Evolutionary conservation across 140 eudicot species (phyloP).

Genomic region (Stevia rebaudiana): DNA sequence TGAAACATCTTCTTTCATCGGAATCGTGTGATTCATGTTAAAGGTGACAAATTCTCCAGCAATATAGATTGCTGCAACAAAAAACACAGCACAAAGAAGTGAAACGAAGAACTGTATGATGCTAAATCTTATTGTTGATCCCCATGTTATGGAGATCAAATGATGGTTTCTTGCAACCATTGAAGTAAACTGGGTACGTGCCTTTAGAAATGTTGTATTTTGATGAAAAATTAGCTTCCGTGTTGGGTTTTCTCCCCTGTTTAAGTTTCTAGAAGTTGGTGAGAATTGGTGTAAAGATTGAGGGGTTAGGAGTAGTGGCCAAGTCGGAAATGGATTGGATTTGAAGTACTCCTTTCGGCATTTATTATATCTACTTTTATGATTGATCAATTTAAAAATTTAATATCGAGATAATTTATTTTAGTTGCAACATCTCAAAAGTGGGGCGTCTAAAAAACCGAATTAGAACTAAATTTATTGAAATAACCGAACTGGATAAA

Average conservation of each 20-base stretch:
- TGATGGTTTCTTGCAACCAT: slow-evolving; percentile 35
- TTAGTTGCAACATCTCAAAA: too few species aligned
- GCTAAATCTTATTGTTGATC: slow-evolving; percentile 31
- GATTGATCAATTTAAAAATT: too few species aligned
- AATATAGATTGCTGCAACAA: slow-evolving; percentile 27
- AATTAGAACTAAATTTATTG: too few species aligned
- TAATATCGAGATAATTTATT: too few species aligned
- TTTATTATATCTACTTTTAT: too few species aligned
- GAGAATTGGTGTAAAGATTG: slow-evolving; percentile 19
- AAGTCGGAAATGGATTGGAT: slow-evolving; percentile 31
- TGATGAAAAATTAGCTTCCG: slow-evolving; percentile 5
- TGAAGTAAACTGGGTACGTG: background rate
- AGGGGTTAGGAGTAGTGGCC: slow-evolving; percentile 40
- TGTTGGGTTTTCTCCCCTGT: slow-evolving; percentile 22
- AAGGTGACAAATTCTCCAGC: slow-evolving; percentile 21
- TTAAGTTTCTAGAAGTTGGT: slow-evolving; percentile 30
- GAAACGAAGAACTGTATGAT: slow-evolving; percentile 29
- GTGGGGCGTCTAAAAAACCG: too few species aligned
- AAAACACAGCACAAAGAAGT: slow-evolving; percentile 30
- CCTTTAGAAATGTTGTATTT: background rate
- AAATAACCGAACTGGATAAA: too few species aligned
- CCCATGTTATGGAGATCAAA: slow-evolving; percentile 28
- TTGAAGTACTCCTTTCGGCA: slow-evolving; percentile 20
- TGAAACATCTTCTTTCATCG: background rate
- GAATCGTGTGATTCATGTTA: slow-evolving; percentile 6